phyloP scores from a whole-genome alignment of 352 stramenopile genomes.

The Phytopythium mirpurense region DNA sequence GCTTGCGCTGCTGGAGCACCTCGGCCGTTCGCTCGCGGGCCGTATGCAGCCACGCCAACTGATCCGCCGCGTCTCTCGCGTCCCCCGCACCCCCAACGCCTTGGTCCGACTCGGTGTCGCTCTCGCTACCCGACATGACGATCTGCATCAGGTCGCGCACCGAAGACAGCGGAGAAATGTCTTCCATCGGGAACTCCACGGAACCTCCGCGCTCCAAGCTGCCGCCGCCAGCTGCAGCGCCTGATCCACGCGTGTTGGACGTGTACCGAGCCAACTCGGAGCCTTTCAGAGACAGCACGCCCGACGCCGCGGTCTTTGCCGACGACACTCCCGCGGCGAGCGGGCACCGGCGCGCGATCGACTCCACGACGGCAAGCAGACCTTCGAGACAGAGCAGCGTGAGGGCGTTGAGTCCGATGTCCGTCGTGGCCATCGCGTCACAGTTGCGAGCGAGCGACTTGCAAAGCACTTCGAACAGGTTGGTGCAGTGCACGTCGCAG shows the following conservation, averaged over 20 bases:
- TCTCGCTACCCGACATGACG: conserved; percentile 76
- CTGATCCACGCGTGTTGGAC: conserved; percentile 16
- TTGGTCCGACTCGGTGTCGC: conserved; percentile 63
- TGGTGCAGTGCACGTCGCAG: conserved; percentile 98
- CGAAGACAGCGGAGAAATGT: conserved; percentile 81
- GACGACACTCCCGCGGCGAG: conserved; percentile 26
- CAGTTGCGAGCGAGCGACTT: conserved; percentile 89
- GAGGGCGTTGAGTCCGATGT: conserved; percentile 61
- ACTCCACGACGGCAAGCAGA: conserved; percentile 94
- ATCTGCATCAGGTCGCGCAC: conserved; percentile 81
- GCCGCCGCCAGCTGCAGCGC: conserved; percentile 13
- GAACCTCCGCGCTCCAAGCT: conserved; percentile 11
- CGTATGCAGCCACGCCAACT: conserved; percentile 76
- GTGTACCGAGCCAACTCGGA: conserved; percentile 70
- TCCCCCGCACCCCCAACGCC: conserved; percentile 15
- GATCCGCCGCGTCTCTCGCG: conserved; percentile 32
- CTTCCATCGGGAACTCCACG: conserved; percentile 57
- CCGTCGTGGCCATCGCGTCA: conserved; percentile 58
- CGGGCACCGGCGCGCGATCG: conserved; percentile 83
- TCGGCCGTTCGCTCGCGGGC: conserved; percentile 83
- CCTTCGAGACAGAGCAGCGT: conserved; percentile 70
- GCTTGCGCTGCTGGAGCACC: conserved; percentile 88
- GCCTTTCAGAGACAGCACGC: conserved; percentile 48
- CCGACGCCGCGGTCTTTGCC: conserved; percentile 14
- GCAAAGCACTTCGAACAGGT: conserved; percentile 97